Base-by-base conservation (phyloP, 805 yeast genomes). In the Kluyveromyces wickerhamii region DNA sequence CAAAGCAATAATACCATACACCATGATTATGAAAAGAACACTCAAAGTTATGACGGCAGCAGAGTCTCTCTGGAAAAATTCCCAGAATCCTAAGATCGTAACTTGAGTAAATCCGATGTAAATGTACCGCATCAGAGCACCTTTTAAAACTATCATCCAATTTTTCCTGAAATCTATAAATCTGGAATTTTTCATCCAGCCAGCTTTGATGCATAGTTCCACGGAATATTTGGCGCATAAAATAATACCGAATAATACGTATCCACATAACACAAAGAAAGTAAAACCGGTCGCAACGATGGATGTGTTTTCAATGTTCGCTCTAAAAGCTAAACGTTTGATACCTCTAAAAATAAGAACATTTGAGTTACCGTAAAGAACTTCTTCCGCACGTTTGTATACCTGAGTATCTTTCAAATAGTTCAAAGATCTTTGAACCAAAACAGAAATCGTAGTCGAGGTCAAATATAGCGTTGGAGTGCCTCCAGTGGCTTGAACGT, bases 401-500 rank as follows among this genome's bases (percentile, higher is more conserved):
- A 65, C 24, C 14, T 34, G 37, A n/a, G 40, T 34, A 2, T 48
- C 40, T 27, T 44, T 39, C 23, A 51, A 19, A 32, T 43, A 39
- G 5, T 56, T 54, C 8, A 51, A 27, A 33, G 61, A 55, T 47
- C 67, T 60, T 61, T 89, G 96, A 15, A 83, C 83, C 56, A 88
- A 64, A 24, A 86, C 74, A 31, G 83, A 76, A 32, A 71, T 67
- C 2, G 81, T 71, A 10, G 74, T 65, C 3, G 77, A 70, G 11
- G 77, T 70, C 42, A 83, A 62, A 51, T 78, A 76, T 27, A 79
- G 66, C 4, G 82, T 62, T 21, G 96, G 95, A 1, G 71, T 60
- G 27, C 96, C 96, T 32, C 96, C 96, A 1, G 96, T 87, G 19
- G 92, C 62, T 54, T 83, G 87, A 28, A 83, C 74, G 48, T 78